phyloP scores from a whole-genome alignment of 192 early-diverging fungal genomes.

The Backusella parvicylindrica region DNA sequence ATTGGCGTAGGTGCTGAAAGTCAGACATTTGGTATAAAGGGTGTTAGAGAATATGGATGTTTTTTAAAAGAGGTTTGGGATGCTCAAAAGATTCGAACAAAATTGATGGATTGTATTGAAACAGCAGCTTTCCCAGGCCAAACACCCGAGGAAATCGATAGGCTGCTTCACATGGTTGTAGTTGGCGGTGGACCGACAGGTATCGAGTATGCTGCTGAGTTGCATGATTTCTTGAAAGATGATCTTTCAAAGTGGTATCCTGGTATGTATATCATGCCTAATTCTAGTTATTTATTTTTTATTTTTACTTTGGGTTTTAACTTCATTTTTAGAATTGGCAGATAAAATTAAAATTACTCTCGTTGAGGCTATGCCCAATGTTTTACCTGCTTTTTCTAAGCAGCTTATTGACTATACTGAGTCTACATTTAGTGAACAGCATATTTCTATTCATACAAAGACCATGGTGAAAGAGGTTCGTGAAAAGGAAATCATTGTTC shows the following conservation, averaged over 20 bases:
- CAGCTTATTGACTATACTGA: conserved; percentile 82
- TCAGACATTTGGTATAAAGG: conserved; percentile 77
- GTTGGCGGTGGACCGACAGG: conserved; percentile 66
- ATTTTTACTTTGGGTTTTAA: neutral
- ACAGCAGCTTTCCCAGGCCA: conserved; percentile 72
- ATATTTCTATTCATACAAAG: conserved; percentile 72
- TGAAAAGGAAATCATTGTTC: conserved; percentile 68
- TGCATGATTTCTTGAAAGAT: conserved; percentile 78
- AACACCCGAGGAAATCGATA: conserved; percentile 63
- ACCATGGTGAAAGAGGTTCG: conserved; percentile 78
- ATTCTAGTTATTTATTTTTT: neutral
- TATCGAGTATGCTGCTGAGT: conserved; percentile 75
- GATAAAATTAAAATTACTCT: conserved; percentile 77
- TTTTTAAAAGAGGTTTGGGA: conserved; percentile 80
- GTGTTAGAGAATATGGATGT: conserved; percentile 70
- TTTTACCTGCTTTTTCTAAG: conserved; percentile 74
- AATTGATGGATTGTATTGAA: conserved; percentile 74
- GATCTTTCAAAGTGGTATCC: conserved; percentile 76
- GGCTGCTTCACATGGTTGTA: conserved; percentile 78
- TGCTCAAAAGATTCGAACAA: conserved; percentile 73
- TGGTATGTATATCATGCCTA: conserved; percentile 39
- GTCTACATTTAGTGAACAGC: conserved; percentile 68
- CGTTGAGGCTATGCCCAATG: conserved; percentile 74
- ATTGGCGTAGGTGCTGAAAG: conserved; percentile 76
- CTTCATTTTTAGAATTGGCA: conserved; percentile 49